A percentile compares a stretch with the other conserved stretches of the same genome.
Conservation (phyloP, 768 basidiomycete genomes). For the Paxillus ammoniavirescens region DNA sequence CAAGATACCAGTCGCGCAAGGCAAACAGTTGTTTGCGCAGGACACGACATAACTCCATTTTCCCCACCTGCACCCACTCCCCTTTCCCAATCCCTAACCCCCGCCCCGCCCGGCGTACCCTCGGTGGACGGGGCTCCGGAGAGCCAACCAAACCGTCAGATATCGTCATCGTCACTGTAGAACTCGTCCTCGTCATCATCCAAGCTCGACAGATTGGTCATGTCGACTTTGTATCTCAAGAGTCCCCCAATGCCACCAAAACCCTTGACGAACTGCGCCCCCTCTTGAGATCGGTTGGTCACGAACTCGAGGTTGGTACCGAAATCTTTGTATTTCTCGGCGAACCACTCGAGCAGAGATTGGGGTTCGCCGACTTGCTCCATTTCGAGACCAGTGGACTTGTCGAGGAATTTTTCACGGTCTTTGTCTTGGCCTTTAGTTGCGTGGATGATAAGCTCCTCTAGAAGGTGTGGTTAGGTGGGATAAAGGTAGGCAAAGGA, state of each 20-base stretch:
- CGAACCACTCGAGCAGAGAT: constrained; percentile 95
- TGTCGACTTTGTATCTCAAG: constrained; percentile 96
- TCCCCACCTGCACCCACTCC: constrained; percentile 4
- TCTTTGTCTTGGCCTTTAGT: constrained; percentile 88
- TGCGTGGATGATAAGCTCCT: constrained; percentile 79
- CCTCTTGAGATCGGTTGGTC: constrained; percentile 95
- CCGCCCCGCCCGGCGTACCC: constrained; percentile 68
- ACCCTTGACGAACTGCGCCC: constrained; percentile 96
- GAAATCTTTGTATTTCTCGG: constrained; percentile 98
- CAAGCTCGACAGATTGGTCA: constrained; percentile 68
- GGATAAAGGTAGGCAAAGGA: neutral
- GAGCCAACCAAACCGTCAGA: constrained; percentile 90
- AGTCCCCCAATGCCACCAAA: constrained; percentile 98
- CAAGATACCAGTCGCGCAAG: constrained; percentile 1
- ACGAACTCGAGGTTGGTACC: constrained; percentile 95
- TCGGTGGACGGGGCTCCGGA: constrained; percentile 68
- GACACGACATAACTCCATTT: constrained; percentile 3
- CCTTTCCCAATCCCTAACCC: constrained; percentile 20
- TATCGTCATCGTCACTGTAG: constrained; percentile 69
- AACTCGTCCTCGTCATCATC: constrained; percentile 87
- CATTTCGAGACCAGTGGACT: constrained; percentile 95
- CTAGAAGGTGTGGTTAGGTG: constrained; percentile 35
- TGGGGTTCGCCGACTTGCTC: constrained; percentile 82
- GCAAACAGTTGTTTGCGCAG: constrained; percentile 2
- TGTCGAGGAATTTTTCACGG: constrained; percentile 92